phyloP scores from a whole-genome alignment of 2,329 filamentous ascomycete species.

The Exutisphaerella laricina region DNA sequence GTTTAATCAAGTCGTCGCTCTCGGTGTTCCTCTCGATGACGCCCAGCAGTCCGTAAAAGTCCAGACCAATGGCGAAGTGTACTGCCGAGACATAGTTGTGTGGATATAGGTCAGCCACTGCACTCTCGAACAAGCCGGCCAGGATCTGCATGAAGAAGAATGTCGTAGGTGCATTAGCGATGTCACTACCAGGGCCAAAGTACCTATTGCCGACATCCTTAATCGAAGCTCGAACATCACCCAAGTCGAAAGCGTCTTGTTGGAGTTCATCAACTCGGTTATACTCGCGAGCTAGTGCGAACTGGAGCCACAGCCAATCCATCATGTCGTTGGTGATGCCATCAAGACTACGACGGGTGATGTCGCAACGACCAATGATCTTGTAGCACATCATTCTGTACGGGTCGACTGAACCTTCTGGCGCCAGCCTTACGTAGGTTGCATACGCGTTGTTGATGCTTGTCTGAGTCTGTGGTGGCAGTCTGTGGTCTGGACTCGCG shows the following conservation, averaged over 20 bases:
- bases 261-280: constrained; percentile 56
- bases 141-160: constrained; percentile 91
- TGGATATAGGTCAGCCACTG: constrained; percentile 81
- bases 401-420: constrained; percentile 82
- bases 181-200: constrained; percentile 79
- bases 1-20: constrained; percentile 62
- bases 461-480: constrained; percentile 74
- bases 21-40: constrained; percentile 74
- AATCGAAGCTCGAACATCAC: constrained; percentile 72
- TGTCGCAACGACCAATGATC: constrained; percentile 74
- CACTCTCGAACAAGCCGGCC: constrained; percentile 89
- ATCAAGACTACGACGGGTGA: constrained; percentile 53
- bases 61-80: constrained; percentile 85
- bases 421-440: constrained; percentile 74
- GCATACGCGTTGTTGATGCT: constrained; percentile 87
- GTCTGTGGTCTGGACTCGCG: constrained; percentile 65
- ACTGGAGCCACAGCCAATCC: constrained; percentile 64
- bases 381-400: constrained; percentile 98
- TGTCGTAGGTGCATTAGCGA: constrained; percentile 74
- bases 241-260: constrained; percentile 57
- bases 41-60: constrained; percentile 82
- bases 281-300: constrained; percentile 57
- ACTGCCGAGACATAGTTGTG: constrained; percentile 91
- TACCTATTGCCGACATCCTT: constrained; percentile 85
- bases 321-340: constrained; percentile 55